phyloP scores from a whole-genome alignment of 352 stramenopile species.

The Phytophthora palmivora region DNA sequence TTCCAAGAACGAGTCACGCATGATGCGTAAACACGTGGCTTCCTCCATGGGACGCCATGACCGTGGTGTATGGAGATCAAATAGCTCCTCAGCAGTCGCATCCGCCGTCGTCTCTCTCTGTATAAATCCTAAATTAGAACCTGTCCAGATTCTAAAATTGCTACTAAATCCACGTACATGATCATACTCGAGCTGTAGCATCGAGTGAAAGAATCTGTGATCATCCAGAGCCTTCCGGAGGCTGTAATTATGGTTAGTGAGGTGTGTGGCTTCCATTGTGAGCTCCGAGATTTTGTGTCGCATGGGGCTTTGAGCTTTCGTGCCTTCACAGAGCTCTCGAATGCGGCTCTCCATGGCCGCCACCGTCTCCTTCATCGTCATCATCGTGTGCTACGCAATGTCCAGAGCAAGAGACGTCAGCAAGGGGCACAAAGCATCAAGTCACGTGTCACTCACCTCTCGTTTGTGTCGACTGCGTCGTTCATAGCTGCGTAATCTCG shows the following conservation, averaged over 20 bases:
- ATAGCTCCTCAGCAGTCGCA: constrained; percentile 23
- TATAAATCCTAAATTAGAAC: constrained; percentile 4
- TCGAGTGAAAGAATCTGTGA: constrained; percentile 67
- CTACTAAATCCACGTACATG: constrained; percentile 43
- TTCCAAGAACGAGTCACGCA: constrained; percentile 59
- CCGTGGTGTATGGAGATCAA: constrained; percentile 39
- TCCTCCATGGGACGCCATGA: constrained; percentile 54
- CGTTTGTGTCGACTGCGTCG: constrained; percentile 60
- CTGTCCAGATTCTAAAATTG: constrained; percentile 3
- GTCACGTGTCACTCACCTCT: constrained; percentile 34
- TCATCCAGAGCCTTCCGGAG: constrained; percentile 57
- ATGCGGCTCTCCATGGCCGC: constrained; percentile 44
- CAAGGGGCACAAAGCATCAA: constrained; percentile 1
- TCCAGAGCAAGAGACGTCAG: constrained; percentile 12
- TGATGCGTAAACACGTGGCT: constrained; percentile 46
- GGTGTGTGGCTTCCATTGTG: constrained; percentile 47
- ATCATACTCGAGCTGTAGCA: constrained; percentile 68
- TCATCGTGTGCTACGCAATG: constrained; percentile 54
- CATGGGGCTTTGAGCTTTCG: constrained; percentile 23
- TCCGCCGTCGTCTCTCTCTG: constrained; percentile 46
- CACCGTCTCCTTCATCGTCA: constrained; percentile 63
- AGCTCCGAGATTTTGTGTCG: constrained; percentile 45
- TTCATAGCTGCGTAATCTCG: constrained; percentile 59
- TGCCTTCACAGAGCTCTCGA: constrained; percentile 34
- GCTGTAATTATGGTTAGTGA: constrained; percentile 61